Percentiles rank a stretch among this genome's conserved stretches.
Conservation (phyloP, 768 basidiomycete genomes). For the Candolleomyces eurysporus region DNA sequence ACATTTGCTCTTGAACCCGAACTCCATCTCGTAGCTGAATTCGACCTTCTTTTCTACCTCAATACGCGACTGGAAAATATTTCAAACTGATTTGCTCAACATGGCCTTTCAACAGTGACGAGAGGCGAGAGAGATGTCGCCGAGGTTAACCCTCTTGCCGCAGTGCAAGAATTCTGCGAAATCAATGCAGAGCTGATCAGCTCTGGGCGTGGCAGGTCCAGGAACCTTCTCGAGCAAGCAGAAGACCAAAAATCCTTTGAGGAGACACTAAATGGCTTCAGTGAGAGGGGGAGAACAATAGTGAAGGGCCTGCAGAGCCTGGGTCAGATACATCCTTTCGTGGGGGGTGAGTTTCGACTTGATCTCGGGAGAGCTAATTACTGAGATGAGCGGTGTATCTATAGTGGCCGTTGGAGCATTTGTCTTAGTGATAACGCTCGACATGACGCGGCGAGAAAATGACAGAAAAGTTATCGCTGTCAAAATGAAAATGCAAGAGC, state of each 20-base stretch:
- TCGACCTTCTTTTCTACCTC: neutral
- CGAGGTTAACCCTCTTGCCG: slow-evolving; percentile 6
- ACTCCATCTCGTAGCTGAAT: no score
- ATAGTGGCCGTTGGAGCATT: slow-evolving; percentile 50
- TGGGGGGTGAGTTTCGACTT: slow-evolving; percentile 24
- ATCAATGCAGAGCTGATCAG: slow-evolving; percentile 8
- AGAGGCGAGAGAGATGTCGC: neutral
- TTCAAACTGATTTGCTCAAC: neutral
- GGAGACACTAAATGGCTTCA: slow-evolving; percentile 26
- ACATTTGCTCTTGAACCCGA: no score
- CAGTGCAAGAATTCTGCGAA: slow-evolving; percentile 13
- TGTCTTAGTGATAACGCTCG: slow-evolving; percentile 45
- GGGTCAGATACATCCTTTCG: slow-evolving; percentile 35
- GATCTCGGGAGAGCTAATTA: neutral
- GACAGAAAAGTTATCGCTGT: slow-evolving; percentile 46
- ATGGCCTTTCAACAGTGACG: neutral
- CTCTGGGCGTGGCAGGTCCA: neutral
- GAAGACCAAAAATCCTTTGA: slow-evolving; percentile 21
- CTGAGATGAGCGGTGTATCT: neutral
- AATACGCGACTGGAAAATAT: neutral
- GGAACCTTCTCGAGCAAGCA: slow-evolving; percentile 1
- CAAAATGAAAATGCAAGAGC: slow-evolving; percentile 48
- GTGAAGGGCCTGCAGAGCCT: slow-evolving; percentile 32
- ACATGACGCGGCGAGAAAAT: slow-evolving; percentile 48
- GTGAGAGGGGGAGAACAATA: slow-evolving; percentile 26